Percentiles rank a stretch among this genome's conserved stretches.
phyloP scores from a whole-genome alignment of 2,329 filamentous ascomycete species.

The Herpotrichia juniperi region DNA sequence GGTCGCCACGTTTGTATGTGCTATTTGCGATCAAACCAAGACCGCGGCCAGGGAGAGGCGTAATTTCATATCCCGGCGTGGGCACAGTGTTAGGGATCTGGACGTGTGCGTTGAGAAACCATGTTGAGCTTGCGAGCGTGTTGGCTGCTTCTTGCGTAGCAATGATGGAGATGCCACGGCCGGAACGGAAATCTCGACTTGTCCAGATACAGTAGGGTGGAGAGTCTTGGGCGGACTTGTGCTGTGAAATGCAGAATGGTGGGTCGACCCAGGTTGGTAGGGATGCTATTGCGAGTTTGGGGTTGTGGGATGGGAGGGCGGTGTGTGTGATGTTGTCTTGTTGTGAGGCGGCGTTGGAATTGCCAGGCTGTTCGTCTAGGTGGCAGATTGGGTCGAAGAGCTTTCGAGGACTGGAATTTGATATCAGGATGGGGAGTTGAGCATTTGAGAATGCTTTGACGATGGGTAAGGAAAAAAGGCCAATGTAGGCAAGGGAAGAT shows the following conservation, averaged over 20 bases:
- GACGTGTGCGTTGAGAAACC: neutral
- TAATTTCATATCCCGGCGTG: neutral
- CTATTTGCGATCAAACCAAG: neutral
- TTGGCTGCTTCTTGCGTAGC: neutral
- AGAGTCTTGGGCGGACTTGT: neutral
- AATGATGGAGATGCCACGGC: constrained; percentile 3
- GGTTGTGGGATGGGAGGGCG: neutral
- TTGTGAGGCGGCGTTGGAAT: neutral
- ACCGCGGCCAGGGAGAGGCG: neutral
- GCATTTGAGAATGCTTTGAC: neutral
- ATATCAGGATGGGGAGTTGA: neutral
- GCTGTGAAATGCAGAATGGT: neutral
- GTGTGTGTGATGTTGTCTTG: neutral
- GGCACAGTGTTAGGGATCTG: neutral
- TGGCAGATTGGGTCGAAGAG: neutral
- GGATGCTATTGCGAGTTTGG: neutral
- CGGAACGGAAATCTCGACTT: neutral
- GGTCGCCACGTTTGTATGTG: neutral
- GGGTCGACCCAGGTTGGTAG: neutral
- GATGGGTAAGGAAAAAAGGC: neutral
- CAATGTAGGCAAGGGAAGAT: neutral
- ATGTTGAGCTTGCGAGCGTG: neutral
- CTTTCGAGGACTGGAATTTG: neutral
- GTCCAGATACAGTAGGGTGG: constrained; percentile 2
- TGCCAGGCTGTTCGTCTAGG: neutral